A percentile compares a stretch with the other conserved stretches of the same genome.
These are phyloP conservation scores for Schizonepeta tenuifolia DNA, from an alignment of 257 asterid genomes.

Conservation along the genomic window DNA sequence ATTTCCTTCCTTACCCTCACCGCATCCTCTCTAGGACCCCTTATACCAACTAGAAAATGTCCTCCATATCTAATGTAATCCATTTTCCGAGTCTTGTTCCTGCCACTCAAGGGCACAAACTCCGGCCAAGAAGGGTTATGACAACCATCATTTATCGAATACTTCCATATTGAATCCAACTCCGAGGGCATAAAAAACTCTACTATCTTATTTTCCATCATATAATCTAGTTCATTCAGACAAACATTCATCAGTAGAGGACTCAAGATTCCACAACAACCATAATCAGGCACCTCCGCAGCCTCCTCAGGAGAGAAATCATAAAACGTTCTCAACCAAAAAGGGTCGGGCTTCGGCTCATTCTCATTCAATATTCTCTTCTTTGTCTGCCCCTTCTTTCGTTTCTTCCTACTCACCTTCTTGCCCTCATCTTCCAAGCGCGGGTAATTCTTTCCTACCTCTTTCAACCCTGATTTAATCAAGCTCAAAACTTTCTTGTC, in stretches of 20 bases:
- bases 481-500: conserved; percentile 79
- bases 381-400: conserved; percentile 74
- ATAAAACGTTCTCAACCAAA: conserved; percentile 86
- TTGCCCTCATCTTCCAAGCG: conserved; percentile 40
- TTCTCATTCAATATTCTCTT: conserved; percentile 75
- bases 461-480: conserved; percentile 68
- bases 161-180: conserved; percentile 85
- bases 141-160: conserved; percentile 80
- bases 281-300: conserved; percentile 77
- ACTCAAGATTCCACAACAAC: conserved; percentile 85
- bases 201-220: conserved; percentile 70
- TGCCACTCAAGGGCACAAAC: conserved; percentile 93
- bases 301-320: conserved; percentile 95
- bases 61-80: conserved; percentile 83
- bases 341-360: conserved; percentile 94
- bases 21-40: conserved; percentile 94
- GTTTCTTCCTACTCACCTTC: conserved; percentile 46
- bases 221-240: conserved; percentile 69
- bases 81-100: conserved; percentile 84
- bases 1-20: conserved; percentile 71
- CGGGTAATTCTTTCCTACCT: conserved; percentile 15
- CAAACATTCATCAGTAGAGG: conserved; percentile 79
- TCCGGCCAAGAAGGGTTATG: conserved; percentile 99
- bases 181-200: conserved; percentile 74
- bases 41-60: conserved; percentile 81